Percentiles rank a stretch among this genome's conserved stretches.
phyloP scores from a whole-genome alignment of 179 eudicot species.

The Silene vulgaris region DNA sequence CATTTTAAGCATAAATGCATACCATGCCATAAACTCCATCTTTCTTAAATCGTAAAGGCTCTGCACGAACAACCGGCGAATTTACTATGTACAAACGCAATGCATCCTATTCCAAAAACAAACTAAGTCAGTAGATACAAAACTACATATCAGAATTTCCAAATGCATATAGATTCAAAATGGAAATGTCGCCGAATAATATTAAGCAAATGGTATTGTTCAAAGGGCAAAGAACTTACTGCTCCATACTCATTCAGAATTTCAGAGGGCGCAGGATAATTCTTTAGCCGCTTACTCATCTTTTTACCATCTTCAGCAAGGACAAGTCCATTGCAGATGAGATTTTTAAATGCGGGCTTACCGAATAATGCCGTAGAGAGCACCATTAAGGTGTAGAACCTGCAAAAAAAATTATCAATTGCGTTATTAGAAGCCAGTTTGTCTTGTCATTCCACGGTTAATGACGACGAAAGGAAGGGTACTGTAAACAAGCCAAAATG shows the following conservation, averaged over 20 bases:
- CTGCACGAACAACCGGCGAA: slow-evolving; percentile 98
- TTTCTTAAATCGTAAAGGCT: slow-evolving; percentile 84
- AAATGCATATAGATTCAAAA: background rate
- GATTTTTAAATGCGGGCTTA: slow-evolving; percentile 89
- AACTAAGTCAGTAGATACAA: slow-evolving; percentile 9
- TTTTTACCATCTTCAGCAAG: slow-evolving; percentile 98
- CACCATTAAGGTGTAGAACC: slow-evolving; percentile 98
- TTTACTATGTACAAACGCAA: slow-evolving; percentile 82
- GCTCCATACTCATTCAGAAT: slow-evolving; percentile 87
- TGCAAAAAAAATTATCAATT: slow-evolving; percentile 18
- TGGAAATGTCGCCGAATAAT: background rate
- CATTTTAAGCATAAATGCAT: slow-evolving; percentile 1
- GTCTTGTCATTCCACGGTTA: background rate
- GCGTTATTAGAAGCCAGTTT: background rate
- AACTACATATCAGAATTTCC: background rate
- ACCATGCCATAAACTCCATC: slow-evolving; percentile 95
- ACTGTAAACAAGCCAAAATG: background rate
- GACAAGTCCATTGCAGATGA: slow-evolving; percentile 96
- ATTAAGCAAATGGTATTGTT: background rate
- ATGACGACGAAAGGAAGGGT: background rate
- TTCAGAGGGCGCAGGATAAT: slow-evolving; percentile 82
- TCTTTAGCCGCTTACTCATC: slow-evolving; percentile 92
- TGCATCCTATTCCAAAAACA: slow-evolving; percentile 53
- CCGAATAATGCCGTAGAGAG: slow-evolving; percentile 91
- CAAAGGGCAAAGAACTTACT: slow-evolving; percentile 44